These are phyloP conservation scores for Apiospora malaysiana DNA, from an alignment of 2,329 filamentous ascomycete species.

Conservation along the genomic window DNA sequence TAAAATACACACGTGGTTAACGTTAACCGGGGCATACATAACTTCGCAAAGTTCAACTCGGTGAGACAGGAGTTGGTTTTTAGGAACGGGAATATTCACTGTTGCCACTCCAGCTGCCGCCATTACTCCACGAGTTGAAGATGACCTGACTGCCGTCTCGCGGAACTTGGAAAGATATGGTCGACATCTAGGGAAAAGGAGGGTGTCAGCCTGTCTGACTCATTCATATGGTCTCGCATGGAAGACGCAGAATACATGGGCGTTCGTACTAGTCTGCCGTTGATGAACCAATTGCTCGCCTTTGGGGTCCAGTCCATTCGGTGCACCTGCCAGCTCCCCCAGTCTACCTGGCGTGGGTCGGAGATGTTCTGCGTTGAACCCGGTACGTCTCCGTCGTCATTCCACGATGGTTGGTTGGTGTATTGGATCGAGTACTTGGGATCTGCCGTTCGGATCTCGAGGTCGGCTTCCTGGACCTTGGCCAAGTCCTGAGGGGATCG, in stretches of 20 bases:
- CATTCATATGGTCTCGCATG: neutral
- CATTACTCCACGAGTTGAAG: slow-evolving; percentile 67
- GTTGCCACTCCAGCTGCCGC: slow-evolving; percentile 63
- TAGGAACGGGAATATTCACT: slow-evolving; percentile 49
- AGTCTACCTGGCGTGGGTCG: slow-evolving; percentile 46
- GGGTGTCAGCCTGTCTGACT: neutral
- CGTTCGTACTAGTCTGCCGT: slow-evolving; percentile 47
- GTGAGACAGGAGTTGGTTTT: neutral
- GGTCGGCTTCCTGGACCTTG: slow-evolving; percentile 57
- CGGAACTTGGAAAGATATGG: slow-evolving; percentile 60
- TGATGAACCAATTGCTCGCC: slow-evolving; percentile 61
- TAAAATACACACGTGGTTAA: neutral
- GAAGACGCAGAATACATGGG: neutral
- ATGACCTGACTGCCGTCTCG: slow-evolving; percentile 56
- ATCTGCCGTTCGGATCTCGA: slow-evolving; percentile 59
- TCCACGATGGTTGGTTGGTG: slow-evolving; percentile 65
- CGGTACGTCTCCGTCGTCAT: slow-evolving; percentile 45
- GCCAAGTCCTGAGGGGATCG: slow-evolving; percentile 39
- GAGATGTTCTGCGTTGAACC: slow-evolving; percentile 52
- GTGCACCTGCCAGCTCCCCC: slow-evolving; percentile 63
- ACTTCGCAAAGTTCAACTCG: neutral
- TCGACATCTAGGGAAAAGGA: slow-evolving; percentile 40
- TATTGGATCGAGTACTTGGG: slow-evolving; percentile 54
- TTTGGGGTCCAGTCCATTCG: slow-evolving; percentile 65
- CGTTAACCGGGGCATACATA: neutral